A percentile compares a stretch with the other conserved stretches of the same genome.
Conservation (phyloP, 495 filamentous ascomycete species). For the Barbatosphaeria neglecta region DNA sequence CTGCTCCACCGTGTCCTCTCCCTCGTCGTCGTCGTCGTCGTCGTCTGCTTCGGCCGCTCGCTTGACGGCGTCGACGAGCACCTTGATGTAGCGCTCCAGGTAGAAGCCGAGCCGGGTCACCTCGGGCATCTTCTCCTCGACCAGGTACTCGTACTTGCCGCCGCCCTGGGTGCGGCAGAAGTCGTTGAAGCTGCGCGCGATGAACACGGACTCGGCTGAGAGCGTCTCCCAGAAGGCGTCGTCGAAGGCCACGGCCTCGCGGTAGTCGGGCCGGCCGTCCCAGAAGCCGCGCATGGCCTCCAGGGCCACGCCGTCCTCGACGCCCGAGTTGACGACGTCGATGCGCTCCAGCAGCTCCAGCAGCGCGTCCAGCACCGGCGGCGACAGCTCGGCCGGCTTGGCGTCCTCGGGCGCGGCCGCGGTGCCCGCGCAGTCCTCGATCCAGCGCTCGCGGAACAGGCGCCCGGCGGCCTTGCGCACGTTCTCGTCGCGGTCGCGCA, state of each 20-base stretch:
- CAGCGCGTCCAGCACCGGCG: slow-evolving; percentile 62
- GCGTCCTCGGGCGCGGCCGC: slow-evolving; percentile 32
- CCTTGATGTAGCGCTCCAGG: slow-evolving; percentile 66
- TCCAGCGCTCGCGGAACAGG: slow-evolving; percentile 88
- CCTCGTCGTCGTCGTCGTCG: slow-evolving; percentile 47
- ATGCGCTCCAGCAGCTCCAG: slow-evolving; percentile 89
- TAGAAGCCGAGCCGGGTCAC: slow-evolving; percentile 80
- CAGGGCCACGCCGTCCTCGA: slow-evolving; percentile 77
- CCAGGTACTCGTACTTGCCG: slow-evolving; percentile 54
- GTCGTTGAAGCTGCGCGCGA: slow-evolving; percentile 84
- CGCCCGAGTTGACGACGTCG: slow-evolving; percentile 79
- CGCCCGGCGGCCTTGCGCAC: slow-evolving; percentile 84
- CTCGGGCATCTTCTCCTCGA: slow-evolving; percentile 91
- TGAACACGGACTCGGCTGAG: slow-evolving; percentile 75
- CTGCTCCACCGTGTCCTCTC: slow-evolving; percentile 70
- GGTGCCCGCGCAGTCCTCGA: slow-evolving; percentile 79
- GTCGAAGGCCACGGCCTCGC: slow-evolving; percentile 67
- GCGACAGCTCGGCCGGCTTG: slow-evolving; percentile 38
- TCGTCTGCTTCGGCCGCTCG: slow-evolving; percentile 41
- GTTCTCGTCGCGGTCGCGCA: slow-evolving; percentile 89
- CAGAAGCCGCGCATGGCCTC: slow-evolving; percentile 95
- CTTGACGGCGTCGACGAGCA: slow-evolving; percentile 57
- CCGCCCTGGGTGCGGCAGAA: slow-evolving; percentile 66
- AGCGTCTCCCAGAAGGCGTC: slow-evolving; percentile 82
- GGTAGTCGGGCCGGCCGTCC: slow-evolving; percentile 85